These are phyloP conservation scores for Candida sojae DNA, from an alignment of 1,139 yeast species.

Conservation along the genomic window DNA sequence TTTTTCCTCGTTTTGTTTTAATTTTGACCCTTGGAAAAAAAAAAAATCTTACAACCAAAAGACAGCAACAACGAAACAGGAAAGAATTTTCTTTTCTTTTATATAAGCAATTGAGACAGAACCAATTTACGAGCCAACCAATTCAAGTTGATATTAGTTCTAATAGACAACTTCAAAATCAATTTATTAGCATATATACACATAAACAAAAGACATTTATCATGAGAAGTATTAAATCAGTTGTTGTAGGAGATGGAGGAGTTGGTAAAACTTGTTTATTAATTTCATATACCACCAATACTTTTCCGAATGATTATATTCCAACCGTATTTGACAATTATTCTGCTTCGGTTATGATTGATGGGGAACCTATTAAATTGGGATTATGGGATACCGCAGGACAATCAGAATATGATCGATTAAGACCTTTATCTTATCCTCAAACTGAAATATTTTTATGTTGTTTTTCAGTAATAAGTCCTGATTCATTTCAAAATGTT, in stretches of 20 bases:
- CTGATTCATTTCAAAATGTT: constrained; percentile 97
- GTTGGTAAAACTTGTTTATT: constrained; percentile 92
- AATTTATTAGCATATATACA: background rate
- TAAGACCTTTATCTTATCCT: constrained; percentile 95
- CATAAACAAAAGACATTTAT: constrained; percentile 18
- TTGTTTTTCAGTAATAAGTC: constrained; percentile 93
- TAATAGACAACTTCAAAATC: too few species aligned
- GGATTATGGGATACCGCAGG: constrained; percentile 98
- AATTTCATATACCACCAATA: constrained; percentile 86
- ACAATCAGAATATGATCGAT: constrained; percentile 96
- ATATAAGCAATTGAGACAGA: too few species aligned
- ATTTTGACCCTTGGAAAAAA: too few species aligned
- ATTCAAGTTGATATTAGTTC: too few species aligned
- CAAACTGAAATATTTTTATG: constrained; percentile 95
- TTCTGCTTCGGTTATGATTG: constrained; percentile 98
- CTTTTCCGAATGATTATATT: constrained; percentile 86
- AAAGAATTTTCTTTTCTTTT: too few species aligned
- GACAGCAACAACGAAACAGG: too few species aligned
- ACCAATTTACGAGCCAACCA: too few species aligned
- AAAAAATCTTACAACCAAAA: too few species aligned
- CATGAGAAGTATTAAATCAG: constrained; percentile 90
- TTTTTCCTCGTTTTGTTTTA: too few species aligned
- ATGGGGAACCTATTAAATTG: constrained; percentile 95
- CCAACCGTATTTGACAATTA: constrained; percentile 95
- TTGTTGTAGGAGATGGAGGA: constrained; percentile 98